Conservation (phyloP, 179 eudicot genomes). For the Silene vulgaris region DNA sequence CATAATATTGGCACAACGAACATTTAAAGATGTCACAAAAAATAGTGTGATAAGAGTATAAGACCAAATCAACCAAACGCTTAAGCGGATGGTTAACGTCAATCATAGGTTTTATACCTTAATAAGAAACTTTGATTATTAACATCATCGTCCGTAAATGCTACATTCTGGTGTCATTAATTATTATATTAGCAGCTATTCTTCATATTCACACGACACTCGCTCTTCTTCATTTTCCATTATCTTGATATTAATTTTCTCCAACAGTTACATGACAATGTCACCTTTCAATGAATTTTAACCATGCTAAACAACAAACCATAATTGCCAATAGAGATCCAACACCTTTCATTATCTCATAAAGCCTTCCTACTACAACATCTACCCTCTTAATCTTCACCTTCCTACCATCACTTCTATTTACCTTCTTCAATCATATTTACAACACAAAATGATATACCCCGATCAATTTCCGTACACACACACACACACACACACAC, state of each 20-base stretch:
- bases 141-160: background rate
- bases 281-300: background rate
- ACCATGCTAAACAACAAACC: background rate
- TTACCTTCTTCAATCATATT: background rate
- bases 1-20: slow-evolving; percentile 4
- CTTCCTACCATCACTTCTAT: background rate
- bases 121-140: background rate
- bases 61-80: too few relatives aligned
- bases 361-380: background rate
- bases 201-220: background rate
- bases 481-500: background rate
- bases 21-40: background rate
- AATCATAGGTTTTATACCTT: background rate
- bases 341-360: background rate
- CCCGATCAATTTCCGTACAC: background rate
- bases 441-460: background rate
- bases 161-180: background rate
- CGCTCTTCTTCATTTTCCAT: background rate
- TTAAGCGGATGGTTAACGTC: too few relatives aligned
- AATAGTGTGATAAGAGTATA: too few relatives aligned
- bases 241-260: background rate
- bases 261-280: background rate
- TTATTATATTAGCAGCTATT: background rate
- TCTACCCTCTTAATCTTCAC: background rate
- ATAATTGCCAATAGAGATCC: background rate